Evolutionary conservation across 768 basidiomycete genomes (phyloP).

Genomic region (Lactifluus subvellereus): DNA sequence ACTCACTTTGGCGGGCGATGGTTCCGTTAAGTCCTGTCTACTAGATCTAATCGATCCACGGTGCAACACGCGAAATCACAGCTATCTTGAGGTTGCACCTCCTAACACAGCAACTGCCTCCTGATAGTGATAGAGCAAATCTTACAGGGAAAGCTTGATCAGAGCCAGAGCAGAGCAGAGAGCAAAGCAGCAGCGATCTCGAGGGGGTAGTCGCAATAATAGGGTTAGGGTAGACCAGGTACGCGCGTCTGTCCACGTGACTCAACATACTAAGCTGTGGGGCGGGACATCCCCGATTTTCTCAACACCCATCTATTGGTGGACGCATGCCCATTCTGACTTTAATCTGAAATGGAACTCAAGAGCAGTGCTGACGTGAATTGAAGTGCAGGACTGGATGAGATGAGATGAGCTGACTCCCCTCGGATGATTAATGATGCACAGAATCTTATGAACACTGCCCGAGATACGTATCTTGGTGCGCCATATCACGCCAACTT

Average conservation of each 20-base stretch:
- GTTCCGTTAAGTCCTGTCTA: background rate
- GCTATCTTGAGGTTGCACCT: background rate
- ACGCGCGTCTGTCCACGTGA: too few relatives aligned
- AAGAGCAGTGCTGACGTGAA: too few relatives aligned
- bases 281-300: too few relatives aligned
- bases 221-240: background rate
- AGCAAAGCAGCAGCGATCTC: background rate
- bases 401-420: too few relatives aligned
- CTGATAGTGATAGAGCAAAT: background rate
- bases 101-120: too few relatives aligned
- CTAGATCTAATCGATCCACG: background rate
- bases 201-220: background rate
- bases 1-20: background rate
- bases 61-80: background rate
- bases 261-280: too few relatives aligned
- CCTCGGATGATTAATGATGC: too few relatives aligned
- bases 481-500: background rate
- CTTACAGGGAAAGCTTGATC: background rate
- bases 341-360: too few relatives aligned
- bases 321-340: too few relatives aligned
- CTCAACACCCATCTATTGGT: background rate
- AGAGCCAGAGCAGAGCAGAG: background rate
- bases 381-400: too few relatives aligned
- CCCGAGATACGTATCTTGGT: background rate
- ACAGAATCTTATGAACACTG: too few relatives aligned